Conservation (phyloP, 106 monocot genomes). For the Dendrobium catenatum region DNA sequence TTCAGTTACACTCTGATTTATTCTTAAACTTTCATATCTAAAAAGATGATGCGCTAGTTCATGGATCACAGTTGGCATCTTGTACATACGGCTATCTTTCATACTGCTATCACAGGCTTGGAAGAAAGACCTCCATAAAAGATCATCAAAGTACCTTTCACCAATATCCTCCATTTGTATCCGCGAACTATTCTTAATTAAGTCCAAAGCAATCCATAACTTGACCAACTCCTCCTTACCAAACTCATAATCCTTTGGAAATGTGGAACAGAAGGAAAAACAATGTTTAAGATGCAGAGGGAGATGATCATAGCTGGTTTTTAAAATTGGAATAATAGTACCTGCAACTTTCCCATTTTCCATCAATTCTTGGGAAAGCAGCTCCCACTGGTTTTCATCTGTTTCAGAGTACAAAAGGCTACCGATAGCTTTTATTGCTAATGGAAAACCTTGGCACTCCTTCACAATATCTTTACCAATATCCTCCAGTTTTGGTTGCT, state of each 20-base stretch:
- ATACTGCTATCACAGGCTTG: neutral
- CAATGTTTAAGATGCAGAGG: constrained; percentile 41
- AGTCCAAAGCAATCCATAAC: constrained; percentile 5
- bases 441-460: constrained; percentile 27
- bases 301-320: constrained; percentile 33
- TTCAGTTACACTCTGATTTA: neutral
- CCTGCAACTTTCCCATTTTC: constrained; percentile 19
- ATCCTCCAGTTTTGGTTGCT: constrained; percentile 18
- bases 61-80: constrained; percentile 19
- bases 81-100: neutral
- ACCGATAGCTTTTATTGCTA: constrained; percentile 28
- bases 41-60: constrained; percentile 23
- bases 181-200: constrained; percentile 9
- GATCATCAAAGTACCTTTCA: constrained; percentile 11
- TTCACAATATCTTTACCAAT: constrained; percentile 31
- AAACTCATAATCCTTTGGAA: constrained; percentile 33
- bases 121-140: constrained; percentile 21
- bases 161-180: constrained; percentile 15
- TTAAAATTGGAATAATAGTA: constrained; percentile 22
- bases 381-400: constrained; percentile 26
- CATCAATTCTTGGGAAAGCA: constrained; percentile 1
- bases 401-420: constrained; percentile 17
- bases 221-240: constrained; percentile 7
- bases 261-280: constrained; percentile 44
- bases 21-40: constrained; percentile 4